Evolutionary conservation across 352 stramenopile species (phyloP), one percentile per base, ranked within the genome.

Genomic region (Blastocystis sp.): DNA sequence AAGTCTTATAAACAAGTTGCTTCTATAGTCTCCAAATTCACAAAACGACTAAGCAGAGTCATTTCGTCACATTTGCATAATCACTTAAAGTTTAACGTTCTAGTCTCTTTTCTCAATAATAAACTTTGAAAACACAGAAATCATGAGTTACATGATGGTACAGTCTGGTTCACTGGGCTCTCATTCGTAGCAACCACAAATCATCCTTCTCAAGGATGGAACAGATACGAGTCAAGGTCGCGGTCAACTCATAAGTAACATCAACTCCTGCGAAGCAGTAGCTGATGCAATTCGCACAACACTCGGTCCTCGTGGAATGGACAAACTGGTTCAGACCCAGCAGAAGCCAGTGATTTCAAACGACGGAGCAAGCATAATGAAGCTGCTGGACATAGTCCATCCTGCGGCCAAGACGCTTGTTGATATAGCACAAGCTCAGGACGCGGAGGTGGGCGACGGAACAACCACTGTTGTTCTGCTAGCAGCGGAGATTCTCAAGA

Each of bases 281-380:
- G 97, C 96, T 91, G 96, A 99, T 91, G 95, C 96, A 75, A 94
- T 99, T 70, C 94, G 96, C 79, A 98, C 97, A 39, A 99, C 96
- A 13, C 93, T 99, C 37, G 97, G 97, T 30, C 97, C 96, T 37
- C 94, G 96, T 39, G 97, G 97, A 87, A 99, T 99, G 96, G 97
- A 99, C 93, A 99, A 99, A 92, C 93, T 99, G n/a, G 95, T 99
- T 56, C 96, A 98, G 90, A 92, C 95, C 39, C 93, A 94, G 75
- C 62, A 62, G 30, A 87, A 94, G 92, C 95, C 96, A 5, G 99
- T 96, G 54, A 99, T 99, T 91, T 98, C 95, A 90, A 99, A 99
- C 91, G 97, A 99, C 90, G 97, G 97, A 54, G 97, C 97, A 24
- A 98, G 96, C 18, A 99, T 99, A 91, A 98, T 99, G 96, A 97